A percentile compares a stretch with the other conserved stretches of the same genome.
Evolutionary conservation across 2,329 filamentous ascomycete genomes (phyloP).

Genomic region (Ascochyta pisi): DNA sequence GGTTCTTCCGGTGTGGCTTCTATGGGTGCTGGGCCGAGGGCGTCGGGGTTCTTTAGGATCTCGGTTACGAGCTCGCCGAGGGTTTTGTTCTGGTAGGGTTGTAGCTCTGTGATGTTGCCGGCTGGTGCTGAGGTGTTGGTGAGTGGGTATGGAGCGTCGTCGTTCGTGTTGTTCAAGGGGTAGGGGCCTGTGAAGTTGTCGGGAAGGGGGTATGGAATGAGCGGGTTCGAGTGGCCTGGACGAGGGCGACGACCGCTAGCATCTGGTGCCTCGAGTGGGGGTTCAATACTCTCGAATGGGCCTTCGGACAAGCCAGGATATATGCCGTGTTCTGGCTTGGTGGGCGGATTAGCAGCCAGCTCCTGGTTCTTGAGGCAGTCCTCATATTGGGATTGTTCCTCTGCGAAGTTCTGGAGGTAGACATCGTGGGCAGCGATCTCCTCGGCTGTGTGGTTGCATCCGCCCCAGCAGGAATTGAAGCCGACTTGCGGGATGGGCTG

Average conservation of each 20-base stretch:
- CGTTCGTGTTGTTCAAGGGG: background rate
- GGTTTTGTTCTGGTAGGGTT: conserved; percentile 11
- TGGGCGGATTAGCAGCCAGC: background rate
- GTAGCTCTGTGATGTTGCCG: background rate
- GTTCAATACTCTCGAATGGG: background rate
- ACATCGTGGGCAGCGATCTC: conserved; percentile 7
- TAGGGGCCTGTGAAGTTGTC: conserved; percentile 3
- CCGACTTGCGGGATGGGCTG: conserved; percentile 5
- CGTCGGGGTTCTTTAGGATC: background rate
- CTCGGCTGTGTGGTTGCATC: conserved; percentile 9
- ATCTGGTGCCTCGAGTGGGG: conserved; percentile 1
- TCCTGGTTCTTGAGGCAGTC: background rate
- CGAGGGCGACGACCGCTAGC: conserved; percentile 5
- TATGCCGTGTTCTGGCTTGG: background rate
- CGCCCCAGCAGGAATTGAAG: conserved; percentile 11
- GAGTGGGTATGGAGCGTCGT: background rate
- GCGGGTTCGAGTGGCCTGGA: conserved; percentile 1
- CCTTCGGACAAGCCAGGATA: background rate
- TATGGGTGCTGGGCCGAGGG: background rate
- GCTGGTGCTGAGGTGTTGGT: background rate
- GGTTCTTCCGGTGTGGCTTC: background rate
- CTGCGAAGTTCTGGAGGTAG: conserved; percentile 3
- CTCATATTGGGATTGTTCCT: background rate
- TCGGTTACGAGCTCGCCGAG: conserved; percentile 10
- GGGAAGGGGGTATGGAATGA: conserved; percentile 2